Evolutionary conservation across 176 grass and related monocot species (phyloP).

Genomic region (Secale cereale): DNA sequence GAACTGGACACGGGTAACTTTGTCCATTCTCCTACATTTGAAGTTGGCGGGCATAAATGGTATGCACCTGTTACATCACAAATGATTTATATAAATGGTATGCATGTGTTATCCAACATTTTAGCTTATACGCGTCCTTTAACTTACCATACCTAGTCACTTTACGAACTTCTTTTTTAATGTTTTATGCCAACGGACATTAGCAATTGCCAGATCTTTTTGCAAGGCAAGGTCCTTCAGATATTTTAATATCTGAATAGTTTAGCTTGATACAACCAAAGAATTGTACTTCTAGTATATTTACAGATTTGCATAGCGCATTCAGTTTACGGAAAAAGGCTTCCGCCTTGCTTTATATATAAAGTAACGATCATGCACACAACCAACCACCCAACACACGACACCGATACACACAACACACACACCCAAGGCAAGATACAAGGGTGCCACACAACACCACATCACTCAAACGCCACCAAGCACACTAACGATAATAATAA

Average conservation of each 20-base stretch:
- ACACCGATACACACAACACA: no score
- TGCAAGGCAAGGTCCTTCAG: background rate
- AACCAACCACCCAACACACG: no score
- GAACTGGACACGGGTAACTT: background rate
- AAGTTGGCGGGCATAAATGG: constrained; percentile 18
- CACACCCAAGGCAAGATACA: no score
- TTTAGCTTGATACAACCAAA: background rate
- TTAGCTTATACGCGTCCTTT: background rate
- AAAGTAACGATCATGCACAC: no score
- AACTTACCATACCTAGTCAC: background rate
- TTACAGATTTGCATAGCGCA: background rate
- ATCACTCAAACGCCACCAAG: no score
- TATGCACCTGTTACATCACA: background rate
- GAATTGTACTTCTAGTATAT: background rate
- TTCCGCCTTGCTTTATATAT: no score
- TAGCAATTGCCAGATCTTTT: background rate
- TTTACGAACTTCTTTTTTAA: background rate
- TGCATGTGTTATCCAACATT: background rate
- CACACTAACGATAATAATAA: no score
- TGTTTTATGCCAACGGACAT: background rate
- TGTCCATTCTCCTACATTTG: constrained; percentile 21
- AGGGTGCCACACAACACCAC: no score
- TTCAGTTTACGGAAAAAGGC: background rate
- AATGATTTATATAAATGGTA: background rate
- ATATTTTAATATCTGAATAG: background rate